Base-by-base conservation (phyloP, 371 early-diverging fungal genomes). In the Parasitella parasitica region DNA sequence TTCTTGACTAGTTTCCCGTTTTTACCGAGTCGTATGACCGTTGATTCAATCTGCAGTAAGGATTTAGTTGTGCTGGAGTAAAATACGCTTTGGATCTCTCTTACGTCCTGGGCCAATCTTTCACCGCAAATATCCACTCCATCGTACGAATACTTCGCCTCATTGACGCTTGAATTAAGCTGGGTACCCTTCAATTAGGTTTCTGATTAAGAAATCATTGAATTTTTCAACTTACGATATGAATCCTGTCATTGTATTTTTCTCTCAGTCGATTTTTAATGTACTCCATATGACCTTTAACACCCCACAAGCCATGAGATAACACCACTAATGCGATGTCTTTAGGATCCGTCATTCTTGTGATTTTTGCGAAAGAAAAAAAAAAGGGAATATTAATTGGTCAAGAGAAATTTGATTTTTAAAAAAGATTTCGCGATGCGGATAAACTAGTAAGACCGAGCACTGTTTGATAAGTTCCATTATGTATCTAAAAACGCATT, bases 241-340 rank as follows among this genome's bases (percentile, higher is more conserved):
- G 48, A 30, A 77, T 54, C 13, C 22, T 20, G 22, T 72, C 70
- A 30, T 62, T 55, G 38, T 71, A 64, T 24, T 69, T 61, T 16
- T 72, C 65, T 27, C 57, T 38, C 16, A 90, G 59, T 26, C 73
- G 39, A 3, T 63, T 59, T 26, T 72, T 67, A 55, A 89, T 62
- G 61, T 66, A 81, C 0, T 66, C 38, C 75, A 91, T 73, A 57
- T 90, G 90, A 3, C 37, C 52, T 9, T 74, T 72, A 32, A 76
- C 77, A 7, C 91, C 91, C 89, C 89, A 89, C 34, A 89, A 71
- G 0, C 91, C 90, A 73, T 88, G 86, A 27, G 81, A 80, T 5
- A 86, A 56, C 13, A 89, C 88, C 12, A 87, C 49, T 13, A 78
- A 59, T 0, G 70, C 64, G 18, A 72, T 56, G 2, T 43, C 41